A percentile compares a stretch with the other conserved stretches of the same genome.
These are phyloP conservation scores for Gracilaria domingensis DNA, from an alignment of 23 red algal genomes.

Conservation along the genomic window DNA sequence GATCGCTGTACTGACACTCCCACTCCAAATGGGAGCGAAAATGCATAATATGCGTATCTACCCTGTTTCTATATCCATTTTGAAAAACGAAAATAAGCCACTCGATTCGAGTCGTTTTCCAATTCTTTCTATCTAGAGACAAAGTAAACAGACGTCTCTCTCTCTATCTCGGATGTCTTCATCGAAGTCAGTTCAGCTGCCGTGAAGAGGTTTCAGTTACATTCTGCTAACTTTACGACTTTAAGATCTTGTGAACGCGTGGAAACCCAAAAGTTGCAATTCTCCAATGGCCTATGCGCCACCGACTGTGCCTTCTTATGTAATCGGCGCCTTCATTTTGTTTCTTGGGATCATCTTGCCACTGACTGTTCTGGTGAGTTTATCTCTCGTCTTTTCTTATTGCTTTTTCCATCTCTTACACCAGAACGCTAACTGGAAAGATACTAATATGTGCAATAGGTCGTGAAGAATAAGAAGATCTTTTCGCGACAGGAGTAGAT, in stretches of 20 bases:
- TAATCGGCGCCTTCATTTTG: conserved; percentile 52
- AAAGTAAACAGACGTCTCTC: too few relatives aligned
- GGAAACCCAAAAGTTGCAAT: background rate
- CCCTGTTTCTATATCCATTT: too few relatives aligned
- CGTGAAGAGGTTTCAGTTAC: background rate
- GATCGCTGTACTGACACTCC: too few relatives aligned
- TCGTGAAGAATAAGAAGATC: conserved; percentile 77
- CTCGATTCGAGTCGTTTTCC: too few relatives aligned
- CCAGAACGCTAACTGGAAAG: background rate
- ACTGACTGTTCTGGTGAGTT: conserved; percentile 61
- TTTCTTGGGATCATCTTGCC: conserved; percentile 59
- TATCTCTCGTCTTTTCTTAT: background rate
- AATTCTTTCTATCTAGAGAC: too few relatives aligned
- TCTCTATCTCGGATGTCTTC: background rate
- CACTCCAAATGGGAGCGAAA: too few relatives aligned
- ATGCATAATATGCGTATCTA: too few relatives aligned
- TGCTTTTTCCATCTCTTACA: background rate
- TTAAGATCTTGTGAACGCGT: too few relatives aligned
- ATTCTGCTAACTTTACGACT: background rate
- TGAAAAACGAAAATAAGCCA: too few relatives aligned
- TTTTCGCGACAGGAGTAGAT: conserved; percentile 65
- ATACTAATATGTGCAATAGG: background rate
- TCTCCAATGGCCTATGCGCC: conserved; percentile 43
- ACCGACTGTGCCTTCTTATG: conserved; percentile 56
- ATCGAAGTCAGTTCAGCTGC: background rate